Conservation (phyloP, 208 protist species). For the Naegleria gruberi region DNA sequence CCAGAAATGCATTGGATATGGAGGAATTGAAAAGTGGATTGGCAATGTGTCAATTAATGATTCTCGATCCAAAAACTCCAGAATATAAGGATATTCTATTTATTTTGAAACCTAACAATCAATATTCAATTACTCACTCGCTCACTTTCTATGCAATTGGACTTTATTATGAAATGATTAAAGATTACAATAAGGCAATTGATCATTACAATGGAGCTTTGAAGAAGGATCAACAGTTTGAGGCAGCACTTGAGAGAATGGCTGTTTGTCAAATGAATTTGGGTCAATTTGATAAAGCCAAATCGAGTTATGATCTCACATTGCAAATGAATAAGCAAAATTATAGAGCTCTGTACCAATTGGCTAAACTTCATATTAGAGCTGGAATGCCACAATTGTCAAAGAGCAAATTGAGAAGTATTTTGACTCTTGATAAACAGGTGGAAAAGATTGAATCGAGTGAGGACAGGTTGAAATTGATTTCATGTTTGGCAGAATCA, state of each 20-base stretch:
- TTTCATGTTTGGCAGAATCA: not conserved
- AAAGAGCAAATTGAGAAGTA: not conserved
- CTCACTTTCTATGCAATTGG: not conserved
- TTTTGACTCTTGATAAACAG: too few relatives aligned
- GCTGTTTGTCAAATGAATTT: not conserved
- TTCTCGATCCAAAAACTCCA: not conserved
- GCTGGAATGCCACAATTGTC: not conserved
- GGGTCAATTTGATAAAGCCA: not conserved
- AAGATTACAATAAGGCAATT: not conserved
- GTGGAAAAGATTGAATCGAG: not conserved
- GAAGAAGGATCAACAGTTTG: not conserved
- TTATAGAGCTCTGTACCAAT: not conserved
- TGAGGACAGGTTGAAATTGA: not conserved
- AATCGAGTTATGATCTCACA: not conserved
- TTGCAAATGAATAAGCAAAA: not conserved
- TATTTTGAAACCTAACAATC: too few relatives aligned
- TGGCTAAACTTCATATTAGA: not conserved
- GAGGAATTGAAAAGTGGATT: not conserved
- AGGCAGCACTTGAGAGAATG: not conserved
- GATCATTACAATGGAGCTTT: not conserved
- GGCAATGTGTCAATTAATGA: not conserved
- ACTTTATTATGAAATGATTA: not conserved
- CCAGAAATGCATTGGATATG: too few relatives aligned
- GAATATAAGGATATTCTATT: too few relatives aligned
- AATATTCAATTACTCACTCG: not conserved